Evolutionary conservation across 768 basidiomycete genomes (phyloP).

Genomic region (Tylopilus subfusipes): DNA sequence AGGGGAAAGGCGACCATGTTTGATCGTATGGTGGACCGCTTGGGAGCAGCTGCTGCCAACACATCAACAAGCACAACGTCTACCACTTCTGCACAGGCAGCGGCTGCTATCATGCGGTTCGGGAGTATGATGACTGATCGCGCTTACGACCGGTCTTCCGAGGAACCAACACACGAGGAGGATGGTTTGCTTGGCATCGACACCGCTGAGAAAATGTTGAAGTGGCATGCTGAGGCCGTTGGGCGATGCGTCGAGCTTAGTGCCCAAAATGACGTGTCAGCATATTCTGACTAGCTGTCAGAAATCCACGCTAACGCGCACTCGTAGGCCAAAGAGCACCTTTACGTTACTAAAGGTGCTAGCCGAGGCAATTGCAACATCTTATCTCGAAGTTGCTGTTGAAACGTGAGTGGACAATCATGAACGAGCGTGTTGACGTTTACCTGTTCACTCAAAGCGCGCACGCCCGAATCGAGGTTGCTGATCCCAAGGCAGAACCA

Average conservation of each 20-base stretch:
- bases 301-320: slow-evolving; percentile 1
- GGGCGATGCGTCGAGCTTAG: slow-evolving; percentile 93
- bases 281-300: slow-evolving; percentile 7
- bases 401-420: slow-evolving; percentile 67
- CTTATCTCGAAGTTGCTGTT: slow-evolving; percentile 87
- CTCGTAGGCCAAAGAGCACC: slow-evolving; percentile 79
- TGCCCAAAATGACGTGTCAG: slow-evolving; percentile 78
- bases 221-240: slow-evolving; percentile 97
- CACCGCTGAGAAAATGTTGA: slow-evolving; percentile 85
- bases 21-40: slow-evolving; percentile 85
- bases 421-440: background rate
- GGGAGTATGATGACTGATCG: slow-evolving; percentile 68
- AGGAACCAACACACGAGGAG: slow-evolving; percentile 72
- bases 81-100: slow-evolving; percentile 77
- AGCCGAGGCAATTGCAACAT: slow-evolving; percentile 78
- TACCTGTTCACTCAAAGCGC: slow-evolving; percentile 45
- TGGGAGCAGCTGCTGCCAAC: slow-evolving; percentile 71
- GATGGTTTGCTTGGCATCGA: slow-evolving; percentile 79
- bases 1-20: slow-evolving; percentile 72
- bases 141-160: slow-evolving; percentile 48
- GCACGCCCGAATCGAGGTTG: slow-evolving; percentile 63
- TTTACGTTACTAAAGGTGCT: slow-evolving; percentile 79
- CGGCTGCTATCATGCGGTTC: slow-evolving; percentile 85
- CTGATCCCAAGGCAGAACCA: slow-evolving; percentile 79
- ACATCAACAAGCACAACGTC: slow-evolving; percentile 56